Conservation (phyloP, 768 basidiomycete genomes). For the Russula dissimulans region DNA sequence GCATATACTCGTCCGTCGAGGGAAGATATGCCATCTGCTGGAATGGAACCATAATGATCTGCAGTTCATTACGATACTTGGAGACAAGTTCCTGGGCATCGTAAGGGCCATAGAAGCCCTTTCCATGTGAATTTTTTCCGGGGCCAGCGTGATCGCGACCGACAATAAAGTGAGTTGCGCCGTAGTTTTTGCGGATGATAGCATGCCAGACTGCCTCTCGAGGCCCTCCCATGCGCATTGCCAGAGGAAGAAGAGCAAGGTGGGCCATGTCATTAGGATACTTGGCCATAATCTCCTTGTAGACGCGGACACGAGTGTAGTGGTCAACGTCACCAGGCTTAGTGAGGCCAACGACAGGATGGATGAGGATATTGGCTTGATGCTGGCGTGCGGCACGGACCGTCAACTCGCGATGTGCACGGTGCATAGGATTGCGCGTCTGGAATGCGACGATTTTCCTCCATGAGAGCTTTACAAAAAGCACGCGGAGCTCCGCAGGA, state of each 20-base stretch:
- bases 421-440: slow-evolving; percentile 99
- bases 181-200: slow-evolving; percentile 98
- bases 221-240: slow-evolving; percentile 99
- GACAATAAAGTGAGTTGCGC: slow-evolving; percentile 96
- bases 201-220: slow-evolving; percentile 99
- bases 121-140: slow-evolving; percentile 92
- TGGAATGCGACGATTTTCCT: slow-evolving; percentile 96
- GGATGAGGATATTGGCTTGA: slow-evolving; percentile 95
- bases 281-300: slow-evolving; percentile 95
- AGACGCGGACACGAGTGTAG: slow-evolving; percentile 92
- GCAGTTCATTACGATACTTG: slow-evolving; percentile 84
- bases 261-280: slow-evolving; percentile 99
- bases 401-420: slow-evolving; percentile 95
- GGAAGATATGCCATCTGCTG: slow-evolving; percentile 96
- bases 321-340: slow-evolving; percentile 92
- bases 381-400: slow-evolving; percentile 92
- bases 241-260: slow-evolving; percentile 89
- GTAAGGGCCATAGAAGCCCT: slow-evolving; percentile 96
- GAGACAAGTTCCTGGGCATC: slow-evolving; percentile 91
- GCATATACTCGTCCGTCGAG: slow-evolving; percentile 90
- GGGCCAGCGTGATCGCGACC: slow-evolving; percentile 93
- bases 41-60: slow-evolving; percentile 97
- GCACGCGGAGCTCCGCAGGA: slow-evolving; percentile 87
- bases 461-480: slow-evolving; percentile 97
- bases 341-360: slow-evolving; percentile 96